Percentiles rank a stretch among this genome's conserved stretches.
Evolutionary conservation across 1,284 basidiomycete genomes (phyloP).

Genomic region (Malassezia cuniculi): DNA sequence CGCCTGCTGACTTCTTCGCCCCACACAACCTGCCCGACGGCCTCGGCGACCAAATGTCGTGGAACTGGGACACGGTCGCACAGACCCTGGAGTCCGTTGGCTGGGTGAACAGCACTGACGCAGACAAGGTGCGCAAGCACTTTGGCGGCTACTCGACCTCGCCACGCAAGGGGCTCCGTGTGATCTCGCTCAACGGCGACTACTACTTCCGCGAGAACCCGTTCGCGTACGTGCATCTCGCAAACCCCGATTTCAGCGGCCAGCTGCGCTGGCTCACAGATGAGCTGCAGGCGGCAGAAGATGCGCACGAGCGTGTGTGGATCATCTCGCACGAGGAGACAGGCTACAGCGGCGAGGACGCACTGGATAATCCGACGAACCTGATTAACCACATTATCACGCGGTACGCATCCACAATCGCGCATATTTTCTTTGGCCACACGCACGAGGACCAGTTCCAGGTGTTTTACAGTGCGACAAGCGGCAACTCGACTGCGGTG

Average conservation of each 20-base stretch:
- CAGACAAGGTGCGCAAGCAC: slow-evolving; percentile 55
- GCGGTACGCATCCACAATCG: slow-evolving; percentile 61
- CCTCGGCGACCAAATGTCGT: slow-evolving; percentile 25
- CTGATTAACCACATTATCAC: slow-evolving; percentile 54
- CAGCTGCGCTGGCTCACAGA: slow-evolving; percentile 66
- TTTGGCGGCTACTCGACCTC: slow-evolving; percentile 63
- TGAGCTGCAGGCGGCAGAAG: slow-evolving; percentile 52
- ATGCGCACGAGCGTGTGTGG: slow-evolving; percentile 51
- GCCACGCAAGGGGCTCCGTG: slow-evolving; percentile 56
- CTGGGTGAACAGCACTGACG: slow-evolving; percentile 57
- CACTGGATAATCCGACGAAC: slow-evolving; percentile 45
- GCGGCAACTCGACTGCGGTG: slow-evolving; percentile 25
- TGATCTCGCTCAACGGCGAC: slow-evolving; percentile 67
- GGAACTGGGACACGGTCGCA: slow-evolving; percentile 38
- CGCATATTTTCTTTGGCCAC: slow-evolving; percentile 67
- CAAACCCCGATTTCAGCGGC: slow-evolving; percentile 58
- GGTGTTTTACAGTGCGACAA: slow-evolving; percentile 69
- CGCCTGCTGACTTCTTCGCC: slow-evolving; percentile 26
- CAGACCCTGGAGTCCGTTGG: slow-evolving; percentile 46
- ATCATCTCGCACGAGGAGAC: slow-evolving; percentile 64
- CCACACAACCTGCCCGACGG: slow-evolving; percentile 27
- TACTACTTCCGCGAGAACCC: slow-evolving; percentile 48
- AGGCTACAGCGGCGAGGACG: slow-evolving; percentile 61
- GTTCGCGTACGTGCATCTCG: slow-evolving; percentile 65
- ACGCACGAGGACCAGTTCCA: slow-evolving; percentile 66